Evolutionary conservation across 257 asterid genomes (phyloP).

Genomic region (Solanum chmielewskii): DNA sequence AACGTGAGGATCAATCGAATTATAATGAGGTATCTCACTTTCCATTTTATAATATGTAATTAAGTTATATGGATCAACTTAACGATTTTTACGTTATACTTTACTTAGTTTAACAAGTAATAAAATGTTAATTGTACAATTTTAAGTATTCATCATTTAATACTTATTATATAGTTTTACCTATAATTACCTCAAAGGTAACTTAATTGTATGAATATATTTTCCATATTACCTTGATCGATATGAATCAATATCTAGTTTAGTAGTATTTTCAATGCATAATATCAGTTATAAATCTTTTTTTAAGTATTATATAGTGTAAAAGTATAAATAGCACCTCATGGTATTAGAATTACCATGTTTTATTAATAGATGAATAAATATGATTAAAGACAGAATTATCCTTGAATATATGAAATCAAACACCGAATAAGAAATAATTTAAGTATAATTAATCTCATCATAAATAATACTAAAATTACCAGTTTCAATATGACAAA

Average conservation of each 20-base stretch:
- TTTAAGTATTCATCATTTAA: neutral
- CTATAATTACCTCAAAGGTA: neutral
- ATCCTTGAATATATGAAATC: accelerated
- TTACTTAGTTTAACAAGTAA: neutral
- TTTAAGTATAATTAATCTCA: no score
- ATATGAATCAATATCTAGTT: neutral
- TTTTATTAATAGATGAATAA: no score
- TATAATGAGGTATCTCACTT: neutral
- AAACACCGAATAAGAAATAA: no score
- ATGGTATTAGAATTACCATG: no score
- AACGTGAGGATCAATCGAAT: neutral
- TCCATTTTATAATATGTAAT: neutral
- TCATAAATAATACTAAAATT: no score
- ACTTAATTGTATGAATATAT: neutral
- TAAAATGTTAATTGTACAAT: neutral
- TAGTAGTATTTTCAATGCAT: no score
- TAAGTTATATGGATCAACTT: neutral
- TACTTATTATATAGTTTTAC: neutral
- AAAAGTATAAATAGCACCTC: no score
- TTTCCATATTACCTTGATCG: no score
- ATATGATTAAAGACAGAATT: no score
- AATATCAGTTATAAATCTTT: no score
- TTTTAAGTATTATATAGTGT: no score
- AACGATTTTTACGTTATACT: neutral
- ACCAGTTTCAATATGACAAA: neutral